phyloP scores from a whole-genome alignment of 371 early-diverging fungal species.

The Mortierella polycephala region DNA sequence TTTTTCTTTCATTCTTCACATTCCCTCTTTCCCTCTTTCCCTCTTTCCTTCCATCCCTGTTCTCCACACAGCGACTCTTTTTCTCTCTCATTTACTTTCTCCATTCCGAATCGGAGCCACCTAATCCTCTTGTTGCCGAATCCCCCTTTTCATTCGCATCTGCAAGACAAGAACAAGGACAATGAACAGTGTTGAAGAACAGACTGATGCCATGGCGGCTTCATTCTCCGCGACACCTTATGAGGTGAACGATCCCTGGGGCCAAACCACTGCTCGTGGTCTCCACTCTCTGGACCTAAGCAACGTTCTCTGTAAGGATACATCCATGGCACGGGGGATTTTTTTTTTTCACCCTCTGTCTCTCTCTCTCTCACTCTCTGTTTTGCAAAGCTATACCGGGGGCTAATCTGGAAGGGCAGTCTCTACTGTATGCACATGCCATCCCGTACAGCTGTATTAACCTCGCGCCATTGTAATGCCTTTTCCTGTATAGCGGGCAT shows the following conservation, averaged over 20 bases:
- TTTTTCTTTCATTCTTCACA: background rate
- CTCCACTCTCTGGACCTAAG: constrained; percentile 37
- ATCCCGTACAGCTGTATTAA: background rate
- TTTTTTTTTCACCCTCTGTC: background rate
- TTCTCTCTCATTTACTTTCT: constrained; percentile 2
- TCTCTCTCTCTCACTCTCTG: background rate
- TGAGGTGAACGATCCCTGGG: constrained; percentile 56
- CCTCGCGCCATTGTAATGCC: background rate
- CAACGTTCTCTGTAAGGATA: constrained; percentile 41
- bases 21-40: background rate
- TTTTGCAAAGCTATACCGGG: too few relatives aligned
- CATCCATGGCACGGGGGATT: background rate
- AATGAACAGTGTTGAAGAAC: constrained; percentile 31
- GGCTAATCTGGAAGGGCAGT: too few relatives aligned
- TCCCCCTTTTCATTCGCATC: background rate
- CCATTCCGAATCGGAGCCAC: background rate
- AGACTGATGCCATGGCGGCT: constrained; percentile 47
- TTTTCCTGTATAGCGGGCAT: constrained; percentile 59
- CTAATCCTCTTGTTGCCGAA: background rate
- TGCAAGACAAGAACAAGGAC: background rate
- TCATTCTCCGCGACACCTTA: constrained; percentile 43
- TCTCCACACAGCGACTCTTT: background rate
- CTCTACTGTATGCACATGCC: background rate
- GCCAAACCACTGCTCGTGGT: constrained; percentile 30
- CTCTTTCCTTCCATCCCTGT: background rate